Percentiles rank a stretch among this genome's conserved stretches.
These are phyloP conservation scores for Immersiella caudata DNA, from an alignment of 495 filamentous ascomycete genomes.

Conservation along the genomic window DNA sequence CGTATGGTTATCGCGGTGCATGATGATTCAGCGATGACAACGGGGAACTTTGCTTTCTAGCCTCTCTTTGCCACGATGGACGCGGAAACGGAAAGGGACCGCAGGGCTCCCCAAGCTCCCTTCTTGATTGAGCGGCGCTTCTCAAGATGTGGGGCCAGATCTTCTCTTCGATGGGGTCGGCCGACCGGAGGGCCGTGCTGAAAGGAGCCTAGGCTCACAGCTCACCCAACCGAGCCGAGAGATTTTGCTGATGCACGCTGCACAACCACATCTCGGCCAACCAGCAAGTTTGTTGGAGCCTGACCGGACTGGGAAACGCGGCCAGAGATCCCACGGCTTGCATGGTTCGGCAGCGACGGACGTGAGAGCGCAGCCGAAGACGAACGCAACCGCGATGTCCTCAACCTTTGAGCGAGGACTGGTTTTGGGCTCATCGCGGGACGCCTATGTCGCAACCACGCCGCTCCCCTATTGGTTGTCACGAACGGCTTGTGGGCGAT, in stretches of 20 bases:
- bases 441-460: neutral
- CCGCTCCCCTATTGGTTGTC: slow-evolving; percentile 24
- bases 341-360: slow-evolving; percentile 1
- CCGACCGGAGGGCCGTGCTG: slow-evolving; percentile 42
- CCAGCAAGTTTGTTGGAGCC: slow-evolving; percentile 14
- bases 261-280: slow-evolving; percentile 24
- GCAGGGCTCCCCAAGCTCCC: slow-evolving; percentile 20
- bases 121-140: slow-evolving; percentile 32
- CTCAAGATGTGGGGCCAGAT: slow-evolving; percentile 39
- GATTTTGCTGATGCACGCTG: slow-evolving; percentile 29
- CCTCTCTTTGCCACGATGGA: slow-evolving; percentile 20
- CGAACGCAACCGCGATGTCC: neutral
- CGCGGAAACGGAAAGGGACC: slow-evolving; percentile 30
- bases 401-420: neutral
- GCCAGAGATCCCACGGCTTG: neutral
- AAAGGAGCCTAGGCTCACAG: slow-evolving; percentile 39
- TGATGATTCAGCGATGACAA: slow-evolving; percentile 36
- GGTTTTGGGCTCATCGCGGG: neutral
- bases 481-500: slow-evolving; percentile 22
- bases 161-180: slow-evolving; percentile 40
- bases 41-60: slow-evolving; percentile 6
- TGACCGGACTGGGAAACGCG: slow-evolving; percentile 10
- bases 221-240: slow-evolving; percentile 30
- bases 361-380: neutral
- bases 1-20: slow-evolving; percentile 33